Evolutionary conservation across 2,329 filamentous ascomycete genomes (phyloP), one percentile per base, ranked within the genome.

Genomic region (Talaromyces sp.): DNA sequence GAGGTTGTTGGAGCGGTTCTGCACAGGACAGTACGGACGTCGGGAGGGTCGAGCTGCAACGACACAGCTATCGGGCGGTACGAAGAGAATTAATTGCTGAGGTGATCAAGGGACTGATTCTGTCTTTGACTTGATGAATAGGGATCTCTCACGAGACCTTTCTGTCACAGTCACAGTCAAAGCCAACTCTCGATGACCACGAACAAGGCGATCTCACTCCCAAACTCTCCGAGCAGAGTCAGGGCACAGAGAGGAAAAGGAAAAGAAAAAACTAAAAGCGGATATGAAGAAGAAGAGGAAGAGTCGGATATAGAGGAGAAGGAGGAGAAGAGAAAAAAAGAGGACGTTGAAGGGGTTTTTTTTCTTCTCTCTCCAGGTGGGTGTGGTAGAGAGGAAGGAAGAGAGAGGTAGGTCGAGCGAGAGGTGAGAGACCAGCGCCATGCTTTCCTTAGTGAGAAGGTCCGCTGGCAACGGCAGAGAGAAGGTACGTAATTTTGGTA

Each of bases 351-450:
- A 73, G 71, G 27, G 70, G 72, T 59, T 72, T 71, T 70, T 70
- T 78, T 56, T 63, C 52, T 63, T 59, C 76, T 77, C 76, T 77
- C 76, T 78, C 75, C 76, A 78, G 75, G 72, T 75, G 74, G 75
- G 73, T 78, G 75, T 77, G 75, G 73, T 69, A 73, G 71, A 70
- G 71, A 74, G 76, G 75, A 72, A 71, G 70, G 71, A 71, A 72
- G 67, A 71, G 67, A 52, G 25, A 31, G 49, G 25, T 52, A 52
- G 68, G 33, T 69, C 22, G 68, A 67, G 57, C 58, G 52, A 68
- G 66, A 69, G 68, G 67, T 43, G 56, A 59, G 67, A 71, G 71
- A 71, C 56, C 35, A 52, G 45, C 17, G 22, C 27, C 27, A 31
- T 31, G 54, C 47, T 13, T 25, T 50, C 15, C 47, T 43, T 10